These are phyloP conservation scores for Populus alba DNA, from an alignment of 345 rosid species.

Conservation along the genomic window DNA sequence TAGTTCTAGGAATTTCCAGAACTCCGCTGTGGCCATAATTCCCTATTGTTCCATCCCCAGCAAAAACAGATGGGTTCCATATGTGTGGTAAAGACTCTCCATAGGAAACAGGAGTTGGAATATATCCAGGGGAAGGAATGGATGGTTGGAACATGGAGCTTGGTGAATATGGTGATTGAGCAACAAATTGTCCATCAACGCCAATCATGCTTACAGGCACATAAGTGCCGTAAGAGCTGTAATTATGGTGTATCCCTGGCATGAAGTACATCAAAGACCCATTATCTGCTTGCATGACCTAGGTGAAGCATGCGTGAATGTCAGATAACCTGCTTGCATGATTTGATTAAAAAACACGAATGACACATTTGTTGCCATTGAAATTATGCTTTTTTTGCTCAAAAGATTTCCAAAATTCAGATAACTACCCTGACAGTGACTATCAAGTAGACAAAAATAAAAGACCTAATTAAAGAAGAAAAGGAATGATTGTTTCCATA, in stretches of 20 bases:
- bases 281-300: conserved; percentile 52
- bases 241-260: conserved; percentile 43
- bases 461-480: background rate
- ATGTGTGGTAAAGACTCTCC: conserved; percentile 36
- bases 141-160: conserved; percentile 18
- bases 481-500: background rate
- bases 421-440: background rate
- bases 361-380: background rate
- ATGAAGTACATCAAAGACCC: conserved; percentile 46
- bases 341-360: background rate
- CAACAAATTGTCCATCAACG: conserved; percentile 29
- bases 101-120: conserved; percentile 35
- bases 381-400: background rate
- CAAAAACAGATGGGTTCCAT: conserved; percentile 34
- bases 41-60: conserved; percentile 22
- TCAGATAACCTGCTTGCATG: background rate
- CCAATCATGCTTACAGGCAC: conserved; percentile 32
- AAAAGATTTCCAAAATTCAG: background rate
- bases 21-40: conserved; percentile 25
- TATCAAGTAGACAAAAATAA: too few relatives aligned
- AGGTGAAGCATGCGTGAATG: background rate
- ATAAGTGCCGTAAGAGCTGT: conserved; percentile 26
- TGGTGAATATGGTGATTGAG: conserved; percentile 39
- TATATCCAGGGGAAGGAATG: conserved; percentile 34
- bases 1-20: conserved; percentile 33